A percentile compares a stretch with the other conserved stretches of the same genome.
Evolutionary conservation across 2,329 filamentous ascomycete genomes (phyloP).

Genomic region (Cordyceps cicadae): DNA sequence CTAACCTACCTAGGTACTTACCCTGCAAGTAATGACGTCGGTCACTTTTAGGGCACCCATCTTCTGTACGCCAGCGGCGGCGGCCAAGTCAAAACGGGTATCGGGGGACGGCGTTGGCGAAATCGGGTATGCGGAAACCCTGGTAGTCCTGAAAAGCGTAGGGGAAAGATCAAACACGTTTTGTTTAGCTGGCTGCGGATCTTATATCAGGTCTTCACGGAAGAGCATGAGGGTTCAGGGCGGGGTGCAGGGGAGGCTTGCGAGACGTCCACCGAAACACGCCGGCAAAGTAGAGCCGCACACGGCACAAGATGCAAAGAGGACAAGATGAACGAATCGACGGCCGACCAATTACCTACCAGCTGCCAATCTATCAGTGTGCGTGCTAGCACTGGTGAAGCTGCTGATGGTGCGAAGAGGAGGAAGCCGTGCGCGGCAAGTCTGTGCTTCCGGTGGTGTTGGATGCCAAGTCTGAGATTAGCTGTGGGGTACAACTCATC

Average conservation of each 20-base stretch:
- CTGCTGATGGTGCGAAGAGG: neutral
- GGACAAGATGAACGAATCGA: neutral
- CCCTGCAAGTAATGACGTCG: neutral
- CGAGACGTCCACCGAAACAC: slow-evolving; percentile 9
- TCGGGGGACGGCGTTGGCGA: neutral
- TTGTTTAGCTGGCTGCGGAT: neutral
- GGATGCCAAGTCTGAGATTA: neutral
- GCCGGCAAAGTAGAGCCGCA: neutral
- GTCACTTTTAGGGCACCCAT: neutral
- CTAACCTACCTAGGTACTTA: too few species aligned
- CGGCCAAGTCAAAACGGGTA: neutral
- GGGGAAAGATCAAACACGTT: slow-evolving; percentile 3
- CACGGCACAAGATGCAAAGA: too few species aligned
- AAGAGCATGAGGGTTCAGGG: neutral
- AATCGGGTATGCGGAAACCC: slow-evolving; percentile 8
- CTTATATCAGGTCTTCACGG: neutral
- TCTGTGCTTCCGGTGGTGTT: neutral
- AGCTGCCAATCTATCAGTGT: neutral
- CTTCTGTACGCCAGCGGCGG: neutral
- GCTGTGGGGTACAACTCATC: neutral
- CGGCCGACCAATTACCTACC: neutral
- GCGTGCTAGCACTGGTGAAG: neutral
- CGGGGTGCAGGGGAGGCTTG: neutral
- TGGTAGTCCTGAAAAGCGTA: neutral
- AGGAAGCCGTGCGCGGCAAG: neutral